These are phyloP conservation scores for Cinchona pubescens DNA, from an alignment of 257 asterid genomes.

Conservation along the genomic window DNA sequence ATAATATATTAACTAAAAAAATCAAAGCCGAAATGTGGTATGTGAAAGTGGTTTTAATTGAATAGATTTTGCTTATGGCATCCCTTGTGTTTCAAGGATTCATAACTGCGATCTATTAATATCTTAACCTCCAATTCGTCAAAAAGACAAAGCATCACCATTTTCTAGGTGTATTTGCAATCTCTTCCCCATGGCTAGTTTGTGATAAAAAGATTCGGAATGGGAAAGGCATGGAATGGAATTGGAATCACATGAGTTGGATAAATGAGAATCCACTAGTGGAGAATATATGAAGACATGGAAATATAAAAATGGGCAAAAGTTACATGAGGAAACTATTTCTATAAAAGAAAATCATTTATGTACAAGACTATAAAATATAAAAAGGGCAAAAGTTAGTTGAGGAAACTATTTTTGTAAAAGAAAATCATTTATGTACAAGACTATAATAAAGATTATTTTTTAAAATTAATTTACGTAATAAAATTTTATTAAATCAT, in stretches of 20 bases:
- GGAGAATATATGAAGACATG: no score
- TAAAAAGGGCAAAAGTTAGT: no score
- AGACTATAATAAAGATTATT: no score
- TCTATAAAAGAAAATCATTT: no score
- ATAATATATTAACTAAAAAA: background rate
- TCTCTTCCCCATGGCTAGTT: background rate
- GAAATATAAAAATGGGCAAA: no score
- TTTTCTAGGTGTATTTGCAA: background rate
- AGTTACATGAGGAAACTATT: no score
- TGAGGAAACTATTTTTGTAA: no score
- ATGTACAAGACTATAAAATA: no score
- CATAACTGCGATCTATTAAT: constrained; percentile 3
- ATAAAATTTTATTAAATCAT: no score
- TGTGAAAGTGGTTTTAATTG: background rate
- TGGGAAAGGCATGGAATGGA: background rate
- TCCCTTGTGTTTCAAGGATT: background rate
- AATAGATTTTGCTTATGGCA: background rate
- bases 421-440: no score
- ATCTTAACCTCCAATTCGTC: background rate
- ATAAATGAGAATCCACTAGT: no score
- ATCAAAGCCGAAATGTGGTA: background rate
- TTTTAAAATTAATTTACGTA: no score
- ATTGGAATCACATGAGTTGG: background rate
- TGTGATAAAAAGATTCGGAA: background rate
- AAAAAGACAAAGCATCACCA: background rate